Evolutionary conservation across 192 early-diverging fungal species (phyloP).

Genomic region (Backusella parvicylindrica): DNA sequence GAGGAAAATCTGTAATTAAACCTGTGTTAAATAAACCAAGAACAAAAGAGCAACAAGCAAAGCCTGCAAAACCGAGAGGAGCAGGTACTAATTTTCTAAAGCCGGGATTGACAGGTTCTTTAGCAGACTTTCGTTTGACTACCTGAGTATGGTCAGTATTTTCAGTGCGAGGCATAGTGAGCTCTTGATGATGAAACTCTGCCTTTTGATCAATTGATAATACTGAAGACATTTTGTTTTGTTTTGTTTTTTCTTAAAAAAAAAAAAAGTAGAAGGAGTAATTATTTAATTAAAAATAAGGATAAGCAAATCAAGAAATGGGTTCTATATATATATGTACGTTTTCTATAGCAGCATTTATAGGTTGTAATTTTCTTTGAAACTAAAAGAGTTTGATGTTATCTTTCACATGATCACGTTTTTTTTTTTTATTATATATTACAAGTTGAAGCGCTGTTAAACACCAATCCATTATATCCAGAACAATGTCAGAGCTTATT

Average conservation of each 20-base stretch:
- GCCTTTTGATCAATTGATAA: neutral
- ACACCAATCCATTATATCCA: neutral
- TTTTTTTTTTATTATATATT: no score
- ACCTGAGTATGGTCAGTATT: neutral
- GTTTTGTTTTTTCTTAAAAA: neutral
- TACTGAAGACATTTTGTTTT: neutral
- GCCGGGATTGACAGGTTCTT: neutral
- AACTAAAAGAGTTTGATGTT: neutral
- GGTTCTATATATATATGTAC: neutral
- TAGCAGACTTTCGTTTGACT: neutral
- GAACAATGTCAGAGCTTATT: neutral
- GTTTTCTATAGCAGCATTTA: no score
- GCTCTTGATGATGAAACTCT: neutral
- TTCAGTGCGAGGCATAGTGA: neutral
- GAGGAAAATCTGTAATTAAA: neutral
- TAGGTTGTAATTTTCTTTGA: neutral
- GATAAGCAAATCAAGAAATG: neutral
- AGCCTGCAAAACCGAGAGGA: conserved; percentile 19
- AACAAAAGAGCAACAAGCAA: conserved; percentile 14
- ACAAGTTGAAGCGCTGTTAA: neutral
- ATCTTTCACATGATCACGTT: neutral
- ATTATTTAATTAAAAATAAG: neutral
- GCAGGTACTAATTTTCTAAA: neutral
- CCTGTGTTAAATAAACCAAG: conserved; percentile 20
- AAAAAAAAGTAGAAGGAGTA: neutral